Percentiles rank a stretch among this genome's conserved stretches.
Conservation (phyloP, 148 eudicot species). For the Vaccinium macrocarpon region DNA sequence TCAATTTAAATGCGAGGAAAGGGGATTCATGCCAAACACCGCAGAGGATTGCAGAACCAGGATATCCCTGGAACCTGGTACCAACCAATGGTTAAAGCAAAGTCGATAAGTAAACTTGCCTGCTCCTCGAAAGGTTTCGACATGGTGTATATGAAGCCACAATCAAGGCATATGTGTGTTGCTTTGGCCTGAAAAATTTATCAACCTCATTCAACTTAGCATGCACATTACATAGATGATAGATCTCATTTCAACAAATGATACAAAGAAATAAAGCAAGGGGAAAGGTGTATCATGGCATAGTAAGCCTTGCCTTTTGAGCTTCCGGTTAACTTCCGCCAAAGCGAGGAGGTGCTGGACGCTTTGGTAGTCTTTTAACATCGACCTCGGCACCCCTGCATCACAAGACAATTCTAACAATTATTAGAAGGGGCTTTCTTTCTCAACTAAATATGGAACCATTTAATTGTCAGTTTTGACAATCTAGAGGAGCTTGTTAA, state of each 20-base stretch:
- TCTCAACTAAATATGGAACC: not conserved
- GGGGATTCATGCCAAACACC: not conserved
- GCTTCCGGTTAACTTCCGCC: conserved; percentile 86
- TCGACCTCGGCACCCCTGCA: conserved; percentile 80
- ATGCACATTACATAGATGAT: not conserved
- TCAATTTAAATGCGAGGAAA: not conserved
- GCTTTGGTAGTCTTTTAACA: conserved; percentile 82
- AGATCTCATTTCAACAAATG: not conserved
- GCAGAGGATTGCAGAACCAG: not conserved
- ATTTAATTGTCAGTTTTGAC: not conserved
- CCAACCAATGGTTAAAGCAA: not conserved
- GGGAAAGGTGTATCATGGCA: conserved; percentile 1
- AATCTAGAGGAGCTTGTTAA: not conserved
- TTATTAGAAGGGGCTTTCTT: not conserved
- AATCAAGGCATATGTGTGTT: conserved; percentile 92
- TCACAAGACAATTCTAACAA: conserved; percentile 9
- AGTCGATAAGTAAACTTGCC: conserved; percentile 39
- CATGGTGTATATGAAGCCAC: conserved; percentile 84
- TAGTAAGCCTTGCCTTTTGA: conserved; percentile 59
- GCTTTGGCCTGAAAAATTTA: conserved; percentile 66
- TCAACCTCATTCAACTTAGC: conserved; percentile 2
- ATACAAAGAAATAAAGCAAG: not conserved
- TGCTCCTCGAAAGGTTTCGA: conserved; percentile 83
- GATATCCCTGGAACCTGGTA: not conserved
- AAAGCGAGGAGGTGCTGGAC: conserved; percentile 96